A percentile compares a stretch with the other conserved stretches of the same genome.
Evolutionary conservation across 495 filamentous ascomycete genomes (phyloP).

Genomic region (Hypomontagnella submonticulosa): DNA sequence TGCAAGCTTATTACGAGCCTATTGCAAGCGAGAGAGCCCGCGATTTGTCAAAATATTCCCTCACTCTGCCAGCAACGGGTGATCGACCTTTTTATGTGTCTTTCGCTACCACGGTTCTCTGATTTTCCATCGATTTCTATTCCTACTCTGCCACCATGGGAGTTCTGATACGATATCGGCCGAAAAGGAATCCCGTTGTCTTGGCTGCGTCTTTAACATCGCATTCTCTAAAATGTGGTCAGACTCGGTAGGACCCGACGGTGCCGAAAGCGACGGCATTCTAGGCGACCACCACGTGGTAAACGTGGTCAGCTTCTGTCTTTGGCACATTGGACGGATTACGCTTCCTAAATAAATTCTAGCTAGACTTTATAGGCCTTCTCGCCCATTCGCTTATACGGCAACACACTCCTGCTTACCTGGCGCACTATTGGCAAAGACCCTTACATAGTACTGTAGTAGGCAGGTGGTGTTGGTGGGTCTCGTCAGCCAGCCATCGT

Average conservation of each 20-base stretch:
- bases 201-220: slow-evolving; percentile 43
- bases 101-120: slow-evolving; percentile 36
- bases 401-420: slow-evolving; percentile 38
- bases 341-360: slow-evolving; percentile 41
- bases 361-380: slow-evolving; percentile 12
- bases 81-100: slow-evolving; percentile 34
- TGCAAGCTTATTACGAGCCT: slow-evolving; percentile 9
- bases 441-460: slow-evolving; percentile 40
- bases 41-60: slow-evolving; percentile 43
- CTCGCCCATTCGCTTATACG: slow-evolving; percentile 39
- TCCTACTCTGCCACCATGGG: slow-evolving; percentile 9
- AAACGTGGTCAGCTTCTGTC: slow-evolving; percentile 43
- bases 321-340: slow-evolving; percentile 36
- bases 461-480: slow-evolving; percentile 46
- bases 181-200: slow-evolving; percentile 40
- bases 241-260: slow-evolving; percentile 45
- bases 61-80: slow-evolving; percentile 28
- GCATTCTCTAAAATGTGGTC: slow-evolving; percentile 38
- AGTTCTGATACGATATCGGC: slow-evolving; percentile 44
- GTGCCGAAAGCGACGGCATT: slow-evolving; percentile 35
- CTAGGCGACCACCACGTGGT: slow-evolving; percentile 44
- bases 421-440: slow-evolving; percentile 44
- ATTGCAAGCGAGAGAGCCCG: slow-evolving; percentile 32
- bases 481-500: slow-evolving; percentile 42
- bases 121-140: slow-evolving; percentile 40